phyloP scores from a whole-genome alignment of 495 filamentous ascomycete genomes.

The Penicillium riverlandense region DNA sequence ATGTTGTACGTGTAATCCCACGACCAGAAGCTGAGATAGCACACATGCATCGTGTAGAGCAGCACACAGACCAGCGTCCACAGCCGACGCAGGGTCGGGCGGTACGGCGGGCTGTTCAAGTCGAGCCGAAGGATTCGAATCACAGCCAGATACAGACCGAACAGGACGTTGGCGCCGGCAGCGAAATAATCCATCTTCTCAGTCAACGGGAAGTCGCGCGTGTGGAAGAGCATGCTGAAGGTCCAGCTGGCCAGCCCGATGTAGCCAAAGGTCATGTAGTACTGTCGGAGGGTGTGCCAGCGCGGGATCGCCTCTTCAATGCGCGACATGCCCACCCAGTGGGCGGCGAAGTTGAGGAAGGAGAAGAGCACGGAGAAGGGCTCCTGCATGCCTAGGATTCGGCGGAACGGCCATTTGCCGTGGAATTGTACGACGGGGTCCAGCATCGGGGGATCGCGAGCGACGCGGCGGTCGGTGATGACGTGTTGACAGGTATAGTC shows the following conservation, averaged over 20 bases:
- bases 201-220: constrained; percentile 73
- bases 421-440: constrained; percentile 83
- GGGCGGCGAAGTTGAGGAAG: constrained; percentile 81
- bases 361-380: constrained; percentile 91
- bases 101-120: constrained; percentile 42
- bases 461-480: constrained; percentile 66
- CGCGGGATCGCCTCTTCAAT: constrained; percentile 62
- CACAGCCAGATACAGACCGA: constrained; percentile 77
- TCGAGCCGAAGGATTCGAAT: constrained; percentile 81
- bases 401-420: constrained; percentile 98
- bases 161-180: constrained; percentile 84
- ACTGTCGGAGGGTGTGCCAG: constrained; percentile 66
- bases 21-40: constrained; percentile 72
- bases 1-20: constrained; percentile 99
- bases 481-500: constrained; percentile 98
- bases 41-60: constrained; percentile 71
- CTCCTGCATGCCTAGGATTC: constrained; percentile 89
- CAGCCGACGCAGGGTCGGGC: constrained; percentile 51
- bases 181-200: constrained; percentile 96
- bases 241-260: constrained; percentile 78
- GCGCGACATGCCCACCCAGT: constrained; percentile 67
- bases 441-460: constrained; percentile 53
- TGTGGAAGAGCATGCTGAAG: constrained; percentile 87
- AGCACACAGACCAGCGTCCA: constrained; percentile 69
- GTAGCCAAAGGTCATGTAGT: constrained; percentile 76